Conservation (phyloP, 169 alveolate species). For the Plasmodium gaboni region DNA sequence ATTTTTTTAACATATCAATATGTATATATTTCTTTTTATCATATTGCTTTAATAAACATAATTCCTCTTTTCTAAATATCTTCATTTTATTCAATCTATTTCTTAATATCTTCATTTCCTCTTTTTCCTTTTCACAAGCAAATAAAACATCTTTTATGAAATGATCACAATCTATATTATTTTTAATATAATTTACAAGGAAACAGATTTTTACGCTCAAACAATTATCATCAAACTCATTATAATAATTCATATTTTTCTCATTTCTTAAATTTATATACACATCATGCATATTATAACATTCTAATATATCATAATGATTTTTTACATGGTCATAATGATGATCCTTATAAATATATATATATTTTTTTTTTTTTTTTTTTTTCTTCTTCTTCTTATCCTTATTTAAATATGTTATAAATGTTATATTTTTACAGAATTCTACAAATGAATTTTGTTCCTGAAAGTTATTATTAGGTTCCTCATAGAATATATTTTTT, state of each 20-base stretch:
- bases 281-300: neutral
- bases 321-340: no score
- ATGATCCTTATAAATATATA: neutral
- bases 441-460: slow-evolving; percentile 7
- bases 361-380: neutral
- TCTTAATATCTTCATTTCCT: slow-evolving; percentile 13
- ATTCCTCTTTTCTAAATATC: slow-evolving; percentile 15
- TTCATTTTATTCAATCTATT: neutral
- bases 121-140: slow-evolving; percentile 13
- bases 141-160: slow-evolving; percentile 30
- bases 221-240: slow-evolving; percentile 26
- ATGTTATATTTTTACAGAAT: slow-evolving; percentile 23
- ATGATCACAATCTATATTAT: neutral
- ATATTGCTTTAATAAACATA: slow-evolving; percentile 14
- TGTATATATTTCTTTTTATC: neutral
- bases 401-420: slow-evolving; percentile 9
- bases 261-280: neutral
- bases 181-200: slow-evolving; percentile 22
- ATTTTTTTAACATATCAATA: neutral
- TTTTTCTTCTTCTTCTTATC: neutral
- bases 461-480: neutral
- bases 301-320: no score
- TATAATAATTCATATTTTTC: slow-evolving; percentile 1
- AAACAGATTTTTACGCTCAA: slow-evolving; percentile 44
- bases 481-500: neutral